phyloP scores from a whole-genome alignment of 2,329 filamentous ascomycete genomes.

The Fusarium zealandicum region DNA sequence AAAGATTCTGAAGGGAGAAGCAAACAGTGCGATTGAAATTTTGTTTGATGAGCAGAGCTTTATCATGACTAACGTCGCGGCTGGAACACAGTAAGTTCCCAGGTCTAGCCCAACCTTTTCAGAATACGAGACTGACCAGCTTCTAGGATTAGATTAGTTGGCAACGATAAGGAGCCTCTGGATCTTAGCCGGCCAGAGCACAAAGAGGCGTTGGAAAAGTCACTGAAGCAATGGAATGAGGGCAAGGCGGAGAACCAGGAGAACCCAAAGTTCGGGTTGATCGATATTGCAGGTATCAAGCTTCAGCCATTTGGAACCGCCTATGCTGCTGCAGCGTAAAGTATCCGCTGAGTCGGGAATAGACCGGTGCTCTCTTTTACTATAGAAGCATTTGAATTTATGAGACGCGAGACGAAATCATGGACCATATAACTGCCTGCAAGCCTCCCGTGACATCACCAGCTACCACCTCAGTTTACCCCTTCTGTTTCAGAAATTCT shows the following conservation, averaged over 20 bases:
- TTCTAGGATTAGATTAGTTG: conserved; percentile 43
- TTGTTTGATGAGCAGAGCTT: conserved; percentile 61
- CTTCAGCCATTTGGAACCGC: conserved; percentile 46
- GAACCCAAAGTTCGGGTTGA: conserved; percentile 42
- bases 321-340: conserved; percentile 17
- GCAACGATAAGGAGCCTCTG: conserved; percentile 60
- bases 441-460: too few relatives aligned
- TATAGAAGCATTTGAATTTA: too few relatives aligned
- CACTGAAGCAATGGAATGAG: conserved; percentile 42
- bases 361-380: too few relatives aligned
- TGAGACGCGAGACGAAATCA: too few relatives aligned
- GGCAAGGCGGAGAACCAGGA: conserved; percentile 44
- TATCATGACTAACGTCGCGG: conserved; percentile 41
- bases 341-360: too few relatives aligned
- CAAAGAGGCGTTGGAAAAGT: conserved; percentile 40
- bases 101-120: accelerated
- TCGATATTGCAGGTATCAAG: conserved; percentile 44
- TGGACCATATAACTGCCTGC: too few relatives aligned
- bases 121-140: background rate
- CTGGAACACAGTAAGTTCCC: conserved; percentile 44
- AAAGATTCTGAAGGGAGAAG: conserved; percentile 41
- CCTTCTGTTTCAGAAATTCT: background rate
- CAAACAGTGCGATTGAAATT: conserved; percentile 56
- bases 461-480: too few relatives aligned
- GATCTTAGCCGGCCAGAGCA: conserved; percentile 57